These are phyloP conservation scores for Coemansia sp. DNA, from an alignment of 192 early-diverging fungal genomes.

Conservation along the genomic window DNA sequence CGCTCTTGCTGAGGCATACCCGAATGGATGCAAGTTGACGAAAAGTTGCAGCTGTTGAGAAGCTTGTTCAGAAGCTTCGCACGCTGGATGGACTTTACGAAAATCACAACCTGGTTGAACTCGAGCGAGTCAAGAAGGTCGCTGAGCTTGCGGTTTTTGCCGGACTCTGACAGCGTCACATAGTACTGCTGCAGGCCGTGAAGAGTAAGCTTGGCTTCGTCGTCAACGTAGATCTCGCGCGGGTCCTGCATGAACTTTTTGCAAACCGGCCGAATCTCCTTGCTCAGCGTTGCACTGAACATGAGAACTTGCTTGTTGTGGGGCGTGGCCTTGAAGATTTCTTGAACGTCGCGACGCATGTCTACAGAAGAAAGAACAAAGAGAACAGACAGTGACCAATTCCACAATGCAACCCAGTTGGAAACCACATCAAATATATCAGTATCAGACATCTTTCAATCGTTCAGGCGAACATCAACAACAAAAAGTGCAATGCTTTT, in stretches of 20 bases:
- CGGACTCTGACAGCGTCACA: constrained; percentile 76
- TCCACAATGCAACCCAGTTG: too few species aligned
- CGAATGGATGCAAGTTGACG: constrained; percentile 90
- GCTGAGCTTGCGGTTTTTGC: constrained; percentile 93
- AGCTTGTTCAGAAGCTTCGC: constrained; percentile 88
- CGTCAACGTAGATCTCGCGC: constrained; percentile 96
- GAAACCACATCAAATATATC: background rate
- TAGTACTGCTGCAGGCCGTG: constrained; percentile 98
- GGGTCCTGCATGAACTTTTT: constrained; percentile 99
- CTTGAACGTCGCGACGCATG: constrained; percentile 96
- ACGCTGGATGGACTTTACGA: constrained; percentile 87
- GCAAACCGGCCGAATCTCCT: constrained; percentile 91
- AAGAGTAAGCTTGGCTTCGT: constrained; percentile 95
- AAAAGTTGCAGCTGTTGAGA: constrained; percentile 87
- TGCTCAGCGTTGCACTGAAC: constrained; percentile 94
- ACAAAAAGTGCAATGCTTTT: background rate
- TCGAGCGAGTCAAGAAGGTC: constrained; percentile 91
- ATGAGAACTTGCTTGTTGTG: constrained; percentile 99
- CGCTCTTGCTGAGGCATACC: constrained; percentile 89
- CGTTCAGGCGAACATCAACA: background rate
- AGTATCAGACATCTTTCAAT: background rate
- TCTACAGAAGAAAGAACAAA: constrained; percentile 58
- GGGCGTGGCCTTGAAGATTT: constrained; percentile 91
- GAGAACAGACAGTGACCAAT: background rate
- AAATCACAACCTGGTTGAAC: constrained; percentile 98